These are phyloP conservation scores for Tilletia caries DNA, from an alignment of 1,284 basidiomycete genomes.

Conservation along the genomic window DNA sequence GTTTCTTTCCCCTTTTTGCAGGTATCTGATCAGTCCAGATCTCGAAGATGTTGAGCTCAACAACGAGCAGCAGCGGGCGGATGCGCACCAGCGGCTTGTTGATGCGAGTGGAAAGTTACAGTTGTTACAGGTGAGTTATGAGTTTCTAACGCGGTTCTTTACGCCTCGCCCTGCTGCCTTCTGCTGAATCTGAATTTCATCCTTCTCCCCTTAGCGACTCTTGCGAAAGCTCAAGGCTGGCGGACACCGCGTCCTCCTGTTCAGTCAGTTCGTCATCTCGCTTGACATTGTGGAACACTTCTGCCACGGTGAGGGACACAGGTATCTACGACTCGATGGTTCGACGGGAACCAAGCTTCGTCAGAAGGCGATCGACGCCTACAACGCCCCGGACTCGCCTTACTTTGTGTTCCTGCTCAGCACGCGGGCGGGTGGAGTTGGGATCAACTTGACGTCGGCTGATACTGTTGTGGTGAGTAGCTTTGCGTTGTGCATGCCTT, in stretches of 20 bases:
- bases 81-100: conserved; percentile 74
- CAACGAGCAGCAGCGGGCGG: conserved; percentile 60
- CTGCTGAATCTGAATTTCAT: conserved; percentile 12
- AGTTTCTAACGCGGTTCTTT: not conserved
- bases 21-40: conserved; percentile 73
- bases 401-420: conserved; percentile 23
- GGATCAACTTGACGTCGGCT: conserved; percentile 17
- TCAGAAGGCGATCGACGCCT: conserved; percentile 30
- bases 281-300: conserved; percentile 54
- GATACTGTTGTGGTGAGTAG: conserved; percentile 74
- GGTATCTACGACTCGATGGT: conserved; percentile 47
- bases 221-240: conserved; percentile 51
- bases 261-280: conserved; percentile 51
- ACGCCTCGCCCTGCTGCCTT: not conserved
- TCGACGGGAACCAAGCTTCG: conserved; percentile 30
- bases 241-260: conserved; percentile 51
- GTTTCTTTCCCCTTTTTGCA: not conserved
- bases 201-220: conserved; percentile 26
- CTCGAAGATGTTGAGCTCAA: conserved; percentile 66
- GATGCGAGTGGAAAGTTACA: conserved; percentile 74
- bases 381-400: conserved; percentile 20
- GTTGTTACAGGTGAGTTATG: conserved; percentile 26
- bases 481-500: no score
- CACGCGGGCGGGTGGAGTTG: conserved; percentile 1
- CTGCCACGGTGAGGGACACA: conserved; percentile 46